Evolutionary conservation across 345 rosid genomes (phyloP).

Genomic region (Ceriops tagal): DNA sequence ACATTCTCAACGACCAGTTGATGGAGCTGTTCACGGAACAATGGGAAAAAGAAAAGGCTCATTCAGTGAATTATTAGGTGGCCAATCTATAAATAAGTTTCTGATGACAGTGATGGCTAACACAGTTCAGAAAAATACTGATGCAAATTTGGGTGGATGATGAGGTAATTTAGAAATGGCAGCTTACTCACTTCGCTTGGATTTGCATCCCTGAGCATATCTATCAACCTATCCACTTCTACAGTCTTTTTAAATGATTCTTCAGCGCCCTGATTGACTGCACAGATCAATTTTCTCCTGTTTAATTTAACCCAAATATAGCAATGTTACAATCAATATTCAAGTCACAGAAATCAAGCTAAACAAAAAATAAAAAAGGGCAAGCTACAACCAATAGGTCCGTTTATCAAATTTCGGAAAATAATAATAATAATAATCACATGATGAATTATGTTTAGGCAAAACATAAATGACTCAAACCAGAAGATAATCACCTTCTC

Average conservation of each 20-base stretch:
- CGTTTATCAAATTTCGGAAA: no score
- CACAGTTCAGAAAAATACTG: background rate
- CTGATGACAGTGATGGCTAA: background rate
- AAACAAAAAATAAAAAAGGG: no score
- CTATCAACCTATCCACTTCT: slow-evolving; percentile 74
- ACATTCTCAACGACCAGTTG: slow-evolving; percentile 78
- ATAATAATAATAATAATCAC: no score
- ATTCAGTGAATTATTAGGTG: background rate
- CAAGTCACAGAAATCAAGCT: background rate
- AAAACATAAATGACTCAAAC: background rate
- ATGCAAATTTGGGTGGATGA: background rate
- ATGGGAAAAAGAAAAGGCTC: slow-evolving; percentile 4
- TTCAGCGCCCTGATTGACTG: slow-evolving; percentile 76
- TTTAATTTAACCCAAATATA: slow-evolving; percentile 53
- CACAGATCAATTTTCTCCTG: slow-evolving; percentile 90
- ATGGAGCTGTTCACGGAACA: slow-evolving; percentile 56
- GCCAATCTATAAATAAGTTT: background rate
- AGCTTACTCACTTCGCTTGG: slow-evolving; percentile 53
- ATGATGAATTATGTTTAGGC: no score
- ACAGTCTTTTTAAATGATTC: slow-evolving; percentile 89
- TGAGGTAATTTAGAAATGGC: background rate
- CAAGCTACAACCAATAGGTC: no score
- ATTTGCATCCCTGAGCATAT: slow-evolving; percentile 67
- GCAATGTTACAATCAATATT: slow-evolving; percentile 41
- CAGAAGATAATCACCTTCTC: slow-evolving; percentile 26